These are phyloP conservation scores for Neurospora sp. DNA, from an alignment of 495 filamentous ascomycete genomes.

Conservation along the genomic window DNA sequence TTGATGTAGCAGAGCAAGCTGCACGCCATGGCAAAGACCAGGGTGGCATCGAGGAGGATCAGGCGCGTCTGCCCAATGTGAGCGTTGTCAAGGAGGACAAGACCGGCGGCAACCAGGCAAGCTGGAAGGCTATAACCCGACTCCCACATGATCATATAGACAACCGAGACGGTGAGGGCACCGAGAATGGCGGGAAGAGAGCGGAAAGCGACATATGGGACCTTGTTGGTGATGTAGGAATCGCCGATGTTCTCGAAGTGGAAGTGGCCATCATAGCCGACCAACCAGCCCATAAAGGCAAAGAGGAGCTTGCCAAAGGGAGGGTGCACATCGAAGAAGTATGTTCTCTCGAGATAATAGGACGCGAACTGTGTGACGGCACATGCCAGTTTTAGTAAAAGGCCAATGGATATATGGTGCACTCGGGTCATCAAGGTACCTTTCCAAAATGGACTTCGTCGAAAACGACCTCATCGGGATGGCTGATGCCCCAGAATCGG, in stretches of 20 bases:
- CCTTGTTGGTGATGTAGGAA: constrained; percentile 93
- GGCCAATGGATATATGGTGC: not conserved
- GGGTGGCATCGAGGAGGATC: constrained; percentile 87
- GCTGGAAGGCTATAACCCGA: constrained; percentile 94
- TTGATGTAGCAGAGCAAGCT: constrained; percentile 89
- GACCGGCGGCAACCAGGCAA: constrained; percentile 71
- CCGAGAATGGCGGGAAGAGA: constrained; percentile 88
- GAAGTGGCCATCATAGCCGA: constrained; percentile 93
- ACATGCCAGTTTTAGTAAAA: constrained; percentile 1
- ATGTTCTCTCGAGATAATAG: constrained; percentile 93
- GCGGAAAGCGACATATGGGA: constrained; percentile 92
- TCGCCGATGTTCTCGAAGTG: constrained; percentile 99
- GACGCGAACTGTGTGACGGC: constrained; percentile 63
- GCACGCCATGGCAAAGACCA: constrained; percentile 92
- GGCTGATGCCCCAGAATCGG: constrained; percentile 87
- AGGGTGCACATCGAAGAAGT: constrained; percentile 99
- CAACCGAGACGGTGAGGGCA: constrained; percentile 84
- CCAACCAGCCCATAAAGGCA: constrained; percentile 91
- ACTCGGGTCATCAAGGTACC: constrained; percentile 26
- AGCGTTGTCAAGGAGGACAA: constrained; percentile 94
- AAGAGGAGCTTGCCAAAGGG: constrained; percentile 88
- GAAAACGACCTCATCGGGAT: constrained; percentile 95
- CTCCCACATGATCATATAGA: constrained; percentile 99
- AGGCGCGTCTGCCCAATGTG: constrained; percentile 95
- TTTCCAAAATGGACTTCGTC: constrained; percentile 99